phyloP scores from a whole-genome alignment of 2,329 filamentous ascomycete genomes.

The Talaromyces sp. region DNA sequence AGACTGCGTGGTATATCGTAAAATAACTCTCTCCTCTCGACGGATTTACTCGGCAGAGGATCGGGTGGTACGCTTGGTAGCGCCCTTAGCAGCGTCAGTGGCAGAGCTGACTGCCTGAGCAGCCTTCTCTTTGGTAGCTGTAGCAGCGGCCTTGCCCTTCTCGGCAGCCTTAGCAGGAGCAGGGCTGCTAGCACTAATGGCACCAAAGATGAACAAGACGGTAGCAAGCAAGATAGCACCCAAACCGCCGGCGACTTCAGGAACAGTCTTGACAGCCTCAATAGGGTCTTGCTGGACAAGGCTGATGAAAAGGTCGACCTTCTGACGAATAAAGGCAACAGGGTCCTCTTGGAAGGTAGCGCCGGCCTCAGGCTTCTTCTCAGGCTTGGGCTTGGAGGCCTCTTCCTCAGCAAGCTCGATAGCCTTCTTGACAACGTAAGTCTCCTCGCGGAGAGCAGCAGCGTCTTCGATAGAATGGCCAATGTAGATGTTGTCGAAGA shows the following conservation, averaged over 20 bases:
- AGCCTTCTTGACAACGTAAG: constrained; percentile 82
- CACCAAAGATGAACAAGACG: constrained; percentile 65
- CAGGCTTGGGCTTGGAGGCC: constrained; percentile 74
- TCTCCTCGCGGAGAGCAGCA: constrained; percentile 80
- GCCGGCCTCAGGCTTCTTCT: constrained; percentile 52
- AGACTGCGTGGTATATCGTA: not conserved
- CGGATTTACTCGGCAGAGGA: constrained; percentile 37
- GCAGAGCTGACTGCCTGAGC: constrained; percentile 60
- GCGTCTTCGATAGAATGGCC: constrained; percentile 95
- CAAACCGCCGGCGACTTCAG: constrained; percentile 81
- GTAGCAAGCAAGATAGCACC: constrained; percentile 67
- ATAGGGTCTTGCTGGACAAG: constrained; percentile 79
- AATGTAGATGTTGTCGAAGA: constrained; percentile 99
- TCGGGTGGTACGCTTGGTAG: constrained; percentile 58
- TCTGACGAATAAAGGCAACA: constrained; percentile 82
- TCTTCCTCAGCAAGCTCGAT: constrained; percentile 78
- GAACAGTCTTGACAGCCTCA: constrained; percentile 81
- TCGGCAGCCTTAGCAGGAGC: constrained; percentile 61
- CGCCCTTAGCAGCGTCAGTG: constrained; percentile 72
- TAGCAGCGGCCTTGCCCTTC: constrained; percentile 71
- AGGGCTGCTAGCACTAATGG: constrained; percentile 61
- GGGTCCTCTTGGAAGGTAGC: constrained; percentile 90
- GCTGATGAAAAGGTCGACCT: constrained; percentile 84
- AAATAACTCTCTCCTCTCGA: not conserved
- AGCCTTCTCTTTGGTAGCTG: constrained; percentile 60